Conservation (phyloP, 1,139 yeast species). For the Diutina rugosa region DNA sequence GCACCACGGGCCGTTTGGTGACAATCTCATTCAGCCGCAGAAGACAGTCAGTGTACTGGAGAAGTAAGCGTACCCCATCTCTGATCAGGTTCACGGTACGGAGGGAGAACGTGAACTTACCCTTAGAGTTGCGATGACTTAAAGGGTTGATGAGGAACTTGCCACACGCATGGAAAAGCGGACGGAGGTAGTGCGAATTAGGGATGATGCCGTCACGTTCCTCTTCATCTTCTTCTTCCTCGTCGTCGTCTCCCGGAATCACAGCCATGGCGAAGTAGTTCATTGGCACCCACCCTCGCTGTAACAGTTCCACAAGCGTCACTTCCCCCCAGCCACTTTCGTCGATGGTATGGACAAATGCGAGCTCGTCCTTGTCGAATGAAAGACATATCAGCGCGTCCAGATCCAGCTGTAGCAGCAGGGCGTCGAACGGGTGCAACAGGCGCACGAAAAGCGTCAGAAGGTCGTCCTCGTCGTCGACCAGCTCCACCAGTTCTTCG, state of each 20-base stretch:
- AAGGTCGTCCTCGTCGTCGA: conserved; percentile 7
- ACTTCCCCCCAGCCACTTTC: conserved; percentile 98
- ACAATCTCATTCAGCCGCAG: conserved; percentile 77
- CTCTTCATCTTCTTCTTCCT: conserved; percentile 8
- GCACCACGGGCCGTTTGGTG: conserved; percentile 51
- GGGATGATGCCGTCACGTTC: conserved; percentile 17
- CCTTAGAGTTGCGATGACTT: conserved; percentile 28
- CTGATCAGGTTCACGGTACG: conserved; percentile 38
- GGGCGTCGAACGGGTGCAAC: conserved; percentile 66
- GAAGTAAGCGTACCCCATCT: conserved; percentile 68
- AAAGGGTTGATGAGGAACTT: conserved; percentile 63
- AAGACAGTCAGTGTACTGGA: conserved; percentile 72
- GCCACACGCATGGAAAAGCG: conserved; percentile 63
- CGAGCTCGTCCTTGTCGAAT: conserved; percentile 68
- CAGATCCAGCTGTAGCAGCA: conserved; percentile 38
- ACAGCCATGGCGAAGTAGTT: conserved; percentile 69
- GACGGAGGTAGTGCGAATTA: conserved; percentile 37
- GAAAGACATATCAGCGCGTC: conserved; percentile 76
- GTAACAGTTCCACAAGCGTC: conserved; percentile 53
- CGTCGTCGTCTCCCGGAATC: conserved; percentile 5
- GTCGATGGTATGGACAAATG: conserved; percentile 80
- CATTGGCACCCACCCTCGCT: conserved; percentile 95
- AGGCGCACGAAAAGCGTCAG: conserved; percentile 46
- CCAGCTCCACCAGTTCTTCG: not conserved
- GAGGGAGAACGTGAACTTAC: conserved; percentile 33